Evolutionary conservation across 371 early-diverging fungal genomes (phyloP), one percentile per base, ranked within the genome.

Genomic region (Coemansia linderi): DNA sequence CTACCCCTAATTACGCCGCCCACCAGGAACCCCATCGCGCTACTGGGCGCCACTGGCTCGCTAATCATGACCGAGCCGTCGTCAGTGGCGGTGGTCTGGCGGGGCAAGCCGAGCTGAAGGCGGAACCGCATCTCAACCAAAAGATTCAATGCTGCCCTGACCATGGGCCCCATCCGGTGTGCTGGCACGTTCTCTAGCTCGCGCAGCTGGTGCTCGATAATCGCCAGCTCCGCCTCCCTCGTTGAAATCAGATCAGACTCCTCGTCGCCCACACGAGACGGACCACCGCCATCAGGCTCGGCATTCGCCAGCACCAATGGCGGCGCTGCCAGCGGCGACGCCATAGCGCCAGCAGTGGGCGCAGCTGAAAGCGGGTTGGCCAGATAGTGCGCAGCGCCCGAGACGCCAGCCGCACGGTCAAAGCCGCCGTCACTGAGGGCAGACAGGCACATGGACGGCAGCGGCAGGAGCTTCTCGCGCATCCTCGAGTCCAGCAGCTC

Each of bases 71-170:
- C 29, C 4, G 27, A 9, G 41, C 33, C 33, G 4, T 44, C 38
- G 0, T 64, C 64, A 3, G 54, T 50, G n/a, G 48, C 39, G 6
- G 60, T 44, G 15, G 72, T 56, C 12, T 56, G 67, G 12, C 78
- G 69, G 5, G 78, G 78, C 37, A 77, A 57, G 0, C 78, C 79
- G 8, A 78, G 65, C 46, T 70, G 79, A 62, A 78, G 31, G 9
- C 79, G 70, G 57, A 78, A 78, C 48, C 79, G 75, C 79, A 78
- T 78, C 38, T 78, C 79, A 6, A 78, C 79, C 27, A 78, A 40
- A 4, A 78, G 56, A 24, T 78, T 78, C 44, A 78, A 54, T 8
- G 79, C 79, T 0, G 79, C 79, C 1, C 79, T 70, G 59, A 78
- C 59, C 79, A 78, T 78, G 33, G 79, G 79, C 0, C 79, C 79